Percentiles rank a stretch among this genome's conserved stretches.
Evolutionary conservation across 2,329 filamentous ascomycete genomes (phyloP).

Genomic region (Scedosporium aurantiacum): DNA sequence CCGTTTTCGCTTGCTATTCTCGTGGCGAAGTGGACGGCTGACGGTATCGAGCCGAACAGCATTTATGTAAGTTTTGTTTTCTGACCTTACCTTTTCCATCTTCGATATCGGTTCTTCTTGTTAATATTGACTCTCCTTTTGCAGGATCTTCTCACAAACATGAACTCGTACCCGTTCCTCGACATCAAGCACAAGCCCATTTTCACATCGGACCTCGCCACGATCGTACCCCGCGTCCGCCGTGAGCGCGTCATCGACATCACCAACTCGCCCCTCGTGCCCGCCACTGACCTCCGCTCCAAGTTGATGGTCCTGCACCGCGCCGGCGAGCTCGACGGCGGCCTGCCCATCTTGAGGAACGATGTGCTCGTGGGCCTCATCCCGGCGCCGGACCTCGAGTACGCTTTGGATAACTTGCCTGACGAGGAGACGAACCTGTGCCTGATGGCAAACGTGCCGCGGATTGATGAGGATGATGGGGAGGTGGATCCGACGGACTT

Average conservation of each 20-base stretch:
- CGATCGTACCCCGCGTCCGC: slow-evolving; percentile 69
- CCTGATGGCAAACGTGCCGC: slow-evolving; percentile 63
- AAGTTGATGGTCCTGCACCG: slow-evolving; percentile 76
- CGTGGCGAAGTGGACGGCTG: slow-evolving; percentile 96
- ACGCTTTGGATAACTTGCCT: slow-evolving; percentile 72
- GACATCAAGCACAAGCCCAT: slow-evolving; percentile 90
- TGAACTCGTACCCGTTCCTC: slow-evolving; percentile 97
- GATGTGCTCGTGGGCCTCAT: slow-evolving; percentile 80
- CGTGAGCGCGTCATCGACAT: slow-evolving; percentile 80
- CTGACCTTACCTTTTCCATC: not conserved
- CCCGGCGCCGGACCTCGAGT: slow-evolving; percentile 87
- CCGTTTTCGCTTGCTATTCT: slow-evolving; percentile 88
- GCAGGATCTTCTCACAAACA: slow-evolving; percentile 80
- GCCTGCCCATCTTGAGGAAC: slow-evolving; percentile 73
- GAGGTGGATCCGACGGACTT: slow-evolving; percentile 67
- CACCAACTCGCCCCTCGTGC: slow-evolving; percentile 66
- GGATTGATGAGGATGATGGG: slow-evolving; percentile 51
- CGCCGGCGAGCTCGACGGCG: slow-evolving; percentile 84
- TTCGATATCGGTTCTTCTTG: not conserved
- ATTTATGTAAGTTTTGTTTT: slow-evolving; percentile 57
- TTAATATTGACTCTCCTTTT: slow-evolving; percentile 12
- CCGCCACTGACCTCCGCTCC: slow-evolving; percentile 61
- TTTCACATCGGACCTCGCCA: slow-evolving; percentile 78
- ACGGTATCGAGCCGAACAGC: slow-evolving; percentile 85
- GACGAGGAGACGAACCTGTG: slow-evolving; percentile 67